A percentile compares a stretch with the other conserved stretches of the same genome.
phyloP scores from a whole-genome alignment of 2,329 filamentous ascomycete species.

The Pseudogymnoascus sp. region DNA sequence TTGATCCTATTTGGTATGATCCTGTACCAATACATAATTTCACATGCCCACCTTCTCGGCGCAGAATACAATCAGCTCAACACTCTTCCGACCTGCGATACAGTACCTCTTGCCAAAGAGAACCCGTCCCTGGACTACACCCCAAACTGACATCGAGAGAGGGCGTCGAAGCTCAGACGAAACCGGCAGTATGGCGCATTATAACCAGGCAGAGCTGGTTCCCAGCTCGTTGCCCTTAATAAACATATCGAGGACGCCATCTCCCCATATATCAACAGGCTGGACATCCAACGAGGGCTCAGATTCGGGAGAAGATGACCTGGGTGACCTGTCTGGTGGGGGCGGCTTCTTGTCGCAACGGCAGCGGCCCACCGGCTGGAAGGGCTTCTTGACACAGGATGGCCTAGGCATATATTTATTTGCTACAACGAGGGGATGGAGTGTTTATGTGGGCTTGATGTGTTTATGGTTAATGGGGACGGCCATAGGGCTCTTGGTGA shows the following conservation, averaged over 20 bases:
- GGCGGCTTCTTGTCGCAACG: conserved; percentile 22
- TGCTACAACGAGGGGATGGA: conserved; percentile 38
- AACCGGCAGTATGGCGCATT: conserved; percentile 8
- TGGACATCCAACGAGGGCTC: conserved; percentile 31
- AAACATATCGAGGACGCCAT: conserved; percentile 36
- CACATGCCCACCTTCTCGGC: conserved; percentile 22
- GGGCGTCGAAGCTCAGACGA: neutral
- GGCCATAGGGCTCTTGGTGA: conserved; percentile 38
- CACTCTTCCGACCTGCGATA: conserved; percentile 31
- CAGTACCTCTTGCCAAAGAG: conserved; percentile 28
- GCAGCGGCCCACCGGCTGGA: conserved; percentile 24
- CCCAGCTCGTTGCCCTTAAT: conserved; percentile 34
- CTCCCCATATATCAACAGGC: conserved; percentile 36
- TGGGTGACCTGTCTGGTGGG: conserved; percentile 30
- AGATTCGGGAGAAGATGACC: conserved; percentile 40
- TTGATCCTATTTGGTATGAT: neutral
- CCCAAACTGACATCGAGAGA: conserved; percentile 1
- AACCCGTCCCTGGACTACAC: conserved; percentile 6
- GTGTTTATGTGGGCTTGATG: conserved; percentile 38
- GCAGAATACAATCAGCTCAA: conserved; percentile 23
- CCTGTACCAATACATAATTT: conserved; percentile 8
- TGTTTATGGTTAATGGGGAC: conserved; percentile 41
- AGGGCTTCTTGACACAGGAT: conserved; percentile 30
- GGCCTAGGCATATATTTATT: conserved; percentile 41
- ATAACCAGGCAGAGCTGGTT: conserved; percentile 19